Percentiles rank a stretch among this genome's conserved stretches.
Evolutionary conservation across 2,329 filamentous ascomycete species (phyloP).

Genomic region (Acephala macrosclerotiorum): DNA sequence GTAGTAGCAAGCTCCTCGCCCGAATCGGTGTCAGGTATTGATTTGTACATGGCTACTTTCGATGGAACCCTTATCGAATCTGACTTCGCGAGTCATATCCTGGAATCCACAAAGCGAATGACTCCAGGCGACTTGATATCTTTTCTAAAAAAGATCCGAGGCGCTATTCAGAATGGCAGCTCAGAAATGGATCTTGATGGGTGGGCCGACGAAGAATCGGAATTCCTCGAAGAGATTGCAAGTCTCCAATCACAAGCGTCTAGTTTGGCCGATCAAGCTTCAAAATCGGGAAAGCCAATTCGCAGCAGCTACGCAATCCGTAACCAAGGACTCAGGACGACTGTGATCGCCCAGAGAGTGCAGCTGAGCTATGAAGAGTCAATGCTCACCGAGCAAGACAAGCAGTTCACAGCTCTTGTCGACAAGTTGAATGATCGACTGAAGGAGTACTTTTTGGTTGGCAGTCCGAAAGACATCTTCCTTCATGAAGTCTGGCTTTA

Average conservation of each 20-base stretch:
- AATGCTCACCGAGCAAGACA: constrained; percentile 73
- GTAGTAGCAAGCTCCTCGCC: constrained; percentile 47
- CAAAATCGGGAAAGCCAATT: constrained; percentile 58
- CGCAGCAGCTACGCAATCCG: constrained; percentile 79
- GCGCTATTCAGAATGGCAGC: constrained; percentile 34
- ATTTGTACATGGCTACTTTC: constrained; percentile 68
- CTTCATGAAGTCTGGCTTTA: constrained; percentile 80
- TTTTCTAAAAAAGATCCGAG: constrained; percentile 53
- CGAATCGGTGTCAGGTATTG: constrained; percentile 42
- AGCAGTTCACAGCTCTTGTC: constrained; percentile 71
- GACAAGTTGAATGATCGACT: constrained; percentile 62
- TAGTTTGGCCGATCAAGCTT: constrained; percentile 53
- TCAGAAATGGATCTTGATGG: constrained; percentile 36
- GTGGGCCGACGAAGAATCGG: constrained; percentile 40
- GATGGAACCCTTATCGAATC: constrained; percentile 59
- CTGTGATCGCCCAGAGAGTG: constrained; percentile 82
- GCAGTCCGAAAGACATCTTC: constrained; percentile 55
- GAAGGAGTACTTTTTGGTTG: constrained; percentile 51
- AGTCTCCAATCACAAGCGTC: constrained; percentile 54
- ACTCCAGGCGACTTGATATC: constrained; percentile 56
- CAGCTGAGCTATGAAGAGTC: constrained; percentile 80
- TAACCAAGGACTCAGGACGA: constrained; percentile 75
- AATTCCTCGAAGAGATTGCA: constrained; percentile 33
- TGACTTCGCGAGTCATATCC: constrained; percentile 55
- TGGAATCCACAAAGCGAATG: constrained; percentile 64